A percentile compares a stretch with the other conserved stretches of the same genome.
Conservation (phyloP, 208 protist species). For the Leptomonas seymouri region DNA sequence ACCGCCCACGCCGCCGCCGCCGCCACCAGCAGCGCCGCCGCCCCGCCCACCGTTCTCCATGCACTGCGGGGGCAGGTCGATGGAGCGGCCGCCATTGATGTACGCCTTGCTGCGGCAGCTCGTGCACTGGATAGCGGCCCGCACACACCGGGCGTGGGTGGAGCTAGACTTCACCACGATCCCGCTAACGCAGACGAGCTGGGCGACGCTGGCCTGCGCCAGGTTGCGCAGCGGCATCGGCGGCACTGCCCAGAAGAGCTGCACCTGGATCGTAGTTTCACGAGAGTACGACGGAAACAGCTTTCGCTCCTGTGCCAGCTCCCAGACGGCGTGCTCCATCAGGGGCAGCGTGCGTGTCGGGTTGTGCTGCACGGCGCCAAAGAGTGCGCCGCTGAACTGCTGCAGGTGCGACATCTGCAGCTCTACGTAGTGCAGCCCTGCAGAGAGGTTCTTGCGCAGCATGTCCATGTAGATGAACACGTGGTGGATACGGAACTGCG, state of each 20-base stretch:
- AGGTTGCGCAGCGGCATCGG: constrained; percentile 83
- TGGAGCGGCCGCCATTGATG: constrained; percentile 69
- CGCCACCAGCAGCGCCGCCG: constrained; percentile 21
- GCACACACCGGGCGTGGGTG: constrained; percentile 79
- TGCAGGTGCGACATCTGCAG: constrained; percentile 85
- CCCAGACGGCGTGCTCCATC: constrained; percentile 84
- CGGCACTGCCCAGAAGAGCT: constrained; percentile 87
- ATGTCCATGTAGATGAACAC: constrained; percentile 88
- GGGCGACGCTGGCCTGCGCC: constrained; percentile 76
- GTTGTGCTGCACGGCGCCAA: constrained; percentile 66
- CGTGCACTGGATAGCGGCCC: constrained; percentile 90
- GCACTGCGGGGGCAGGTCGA: constrained; percentile 88
- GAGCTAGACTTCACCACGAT: constrained; percentile 90
- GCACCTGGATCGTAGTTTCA: constrained; percentile 84
- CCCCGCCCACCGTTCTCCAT: constrained; percentile 75
- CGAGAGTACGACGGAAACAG: constrained; percentile 66
- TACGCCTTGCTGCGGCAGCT: constrained; percentile 90
- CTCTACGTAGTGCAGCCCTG: constrained; percentile 85
- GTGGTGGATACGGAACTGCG: constrained; percentile 75
- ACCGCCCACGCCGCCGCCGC: constrained; percentile 19
- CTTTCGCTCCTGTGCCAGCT: constrained; percentile 73
- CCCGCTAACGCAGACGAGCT: constrained; percentile 85
- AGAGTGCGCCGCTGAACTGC: constrained; percentile 81
- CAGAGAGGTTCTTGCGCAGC: constrained; percentile 84
- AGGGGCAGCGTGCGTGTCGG: constrained; percentile 79